Evolutionary conservation across 164 flowering plant species (phyloP).

Genomic region (Magnolia kwangsiensis): DNA sequence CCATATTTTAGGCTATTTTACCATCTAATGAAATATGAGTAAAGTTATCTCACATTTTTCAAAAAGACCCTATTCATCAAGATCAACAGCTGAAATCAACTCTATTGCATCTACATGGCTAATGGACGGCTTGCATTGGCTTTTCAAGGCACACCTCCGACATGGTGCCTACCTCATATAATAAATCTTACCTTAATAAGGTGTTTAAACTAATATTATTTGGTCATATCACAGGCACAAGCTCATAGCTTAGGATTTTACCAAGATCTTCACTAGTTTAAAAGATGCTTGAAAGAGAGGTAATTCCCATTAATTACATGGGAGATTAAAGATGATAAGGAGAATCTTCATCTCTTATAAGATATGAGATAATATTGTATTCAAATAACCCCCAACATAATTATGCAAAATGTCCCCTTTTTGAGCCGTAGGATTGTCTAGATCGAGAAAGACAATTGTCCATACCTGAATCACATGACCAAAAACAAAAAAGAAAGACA

Average conservation of each 20-base stretch:
- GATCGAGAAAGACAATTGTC: slow-evolving; percentile 1
- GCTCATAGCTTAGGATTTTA: neutral
- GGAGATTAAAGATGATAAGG: neutral
- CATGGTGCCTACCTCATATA: too few species aligned
- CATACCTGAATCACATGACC: neutral
- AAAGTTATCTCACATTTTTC: too few species aligned
- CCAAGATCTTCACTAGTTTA: neutral
- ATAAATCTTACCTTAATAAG: too few species aligned
- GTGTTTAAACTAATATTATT: too few species aligned
- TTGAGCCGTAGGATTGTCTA: neutral
- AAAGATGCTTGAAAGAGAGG: neutral
- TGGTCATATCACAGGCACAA: neutral
- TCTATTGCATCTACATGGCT: too few species aligned
- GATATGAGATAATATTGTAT: neutral
- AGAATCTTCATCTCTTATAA: neutral
- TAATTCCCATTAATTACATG: neutral
- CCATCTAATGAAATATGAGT: too few species aligned
- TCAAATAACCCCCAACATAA: neutral
- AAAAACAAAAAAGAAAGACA: too few species aligned
- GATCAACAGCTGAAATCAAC: too few species aligned
- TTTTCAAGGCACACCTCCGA: too few species aligned
- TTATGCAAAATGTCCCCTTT: neutral
- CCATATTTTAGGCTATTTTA: too few species aligned
- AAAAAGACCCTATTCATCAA: too few species aligned
- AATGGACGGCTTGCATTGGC: too few species aligned